Conservation (phyloP, 805 yeast genomes). For the Yamadazyma phyllophila region DNA sequence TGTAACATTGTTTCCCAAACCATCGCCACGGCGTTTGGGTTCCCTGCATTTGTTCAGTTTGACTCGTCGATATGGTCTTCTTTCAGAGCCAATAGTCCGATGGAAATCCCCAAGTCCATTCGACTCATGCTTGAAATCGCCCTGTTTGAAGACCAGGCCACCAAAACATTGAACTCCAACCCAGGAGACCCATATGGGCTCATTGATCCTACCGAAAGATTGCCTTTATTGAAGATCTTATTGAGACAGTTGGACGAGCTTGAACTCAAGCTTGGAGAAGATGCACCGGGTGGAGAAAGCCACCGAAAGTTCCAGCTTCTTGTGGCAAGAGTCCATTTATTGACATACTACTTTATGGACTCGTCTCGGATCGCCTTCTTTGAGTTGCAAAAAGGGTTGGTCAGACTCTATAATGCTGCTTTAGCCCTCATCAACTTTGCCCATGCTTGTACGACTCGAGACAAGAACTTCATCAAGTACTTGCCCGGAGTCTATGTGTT, state of each 20-base stretch:
- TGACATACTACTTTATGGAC: conserved; percentile 80
- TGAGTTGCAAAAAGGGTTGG: conserved; percentile 70
- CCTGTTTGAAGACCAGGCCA: conserved; percentile 81
- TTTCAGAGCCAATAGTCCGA: conserved; percentile 45
- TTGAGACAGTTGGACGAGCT: conserved; percentile 72
- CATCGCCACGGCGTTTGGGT: conserved; percentile 90
- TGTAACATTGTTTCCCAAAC: conserved; percentile 89
- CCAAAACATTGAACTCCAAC: conserved; percentile 71
- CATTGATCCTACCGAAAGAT: conserved; percentile 64
- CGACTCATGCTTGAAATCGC: conserved; percentile 80
- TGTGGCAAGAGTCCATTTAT: conserved; percentile 76
- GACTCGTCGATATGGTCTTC: conserved; percentile 65
- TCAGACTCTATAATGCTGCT: conserved; percentile 78
- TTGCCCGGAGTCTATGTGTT: conserved; percentile 82
- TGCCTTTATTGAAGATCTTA: conserved; percentile 71
- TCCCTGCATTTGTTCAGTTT: conserved; percentile 87
- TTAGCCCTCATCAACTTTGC: conserved; percentile 68
- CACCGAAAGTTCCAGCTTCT: conserved; percentile 66
- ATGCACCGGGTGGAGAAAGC: conserved; percentile 49
- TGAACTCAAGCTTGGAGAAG: conserved; percentile 51
- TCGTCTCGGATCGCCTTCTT: conserved; percentile 48
- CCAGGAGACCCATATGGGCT: conserved; percentile 64
- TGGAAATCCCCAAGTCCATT: conserved; percentile 55
- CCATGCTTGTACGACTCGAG: conserved; percentile 54
- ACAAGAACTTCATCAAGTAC: conserved; percentile 65